Base-by-base conservation (phyloP, 2,329 filamentous ascomycete species). In the Pseudocercospora fuligena region DNA sequence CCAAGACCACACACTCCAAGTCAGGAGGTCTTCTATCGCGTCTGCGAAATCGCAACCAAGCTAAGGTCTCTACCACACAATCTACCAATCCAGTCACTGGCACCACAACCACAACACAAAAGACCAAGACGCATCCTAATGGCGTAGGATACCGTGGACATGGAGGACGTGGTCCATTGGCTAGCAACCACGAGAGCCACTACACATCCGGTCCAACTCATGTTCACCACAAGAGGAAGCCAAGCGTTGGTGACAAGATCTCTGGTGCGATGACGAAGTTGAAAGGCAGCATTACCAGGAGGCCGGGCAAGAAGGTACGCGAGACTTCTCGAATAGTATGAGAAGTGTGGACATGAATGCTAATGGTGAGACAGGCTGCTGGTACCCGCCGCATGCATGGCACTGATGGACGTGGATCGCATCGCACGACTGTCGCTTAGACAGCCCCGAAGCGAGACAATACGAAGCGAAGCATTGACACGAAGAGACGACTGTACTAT, bases 211-310 rank as follows among this genome's bases (percentile, higher is more conserved):
- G 64, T 11, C 78, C 80, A 16, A 74, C 84, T 60, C 81, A 81
- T 2, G 80, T 82, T 16, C 85, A 88, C 68, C 90, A 92, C 62
- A 86, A 87, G 77, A 88, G 91, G 74, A 87, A 89, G 73, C 85
- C 87, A 2, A 87, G 60, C 46, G 82, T 94, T 70, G 90, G 90
- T 56, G 92, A 94, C 81, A 94, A 94, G 80, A 85, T 94, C 72
- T 89, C 86, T 59, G 92, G 92, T 19, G 91, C 91, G 0, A 82
- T 94, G 78, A 84, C 92, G 81, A 92, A 87, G 82, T 79, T 94
- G 69, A 89, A 88, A 78, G 92, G 92, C 7, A 87, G 83, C 62
- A 76, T 94, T 65, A 93, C 89, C 0, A 80, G 87, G 57, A 84
- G 88, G 47, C 89, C 91, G 2, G 92, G 89, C 25, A 80, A 90